Evolutionary conservation across 78 protist genomes (phyloP).

Genomic region (Monosiga brevicollis): DNA sequence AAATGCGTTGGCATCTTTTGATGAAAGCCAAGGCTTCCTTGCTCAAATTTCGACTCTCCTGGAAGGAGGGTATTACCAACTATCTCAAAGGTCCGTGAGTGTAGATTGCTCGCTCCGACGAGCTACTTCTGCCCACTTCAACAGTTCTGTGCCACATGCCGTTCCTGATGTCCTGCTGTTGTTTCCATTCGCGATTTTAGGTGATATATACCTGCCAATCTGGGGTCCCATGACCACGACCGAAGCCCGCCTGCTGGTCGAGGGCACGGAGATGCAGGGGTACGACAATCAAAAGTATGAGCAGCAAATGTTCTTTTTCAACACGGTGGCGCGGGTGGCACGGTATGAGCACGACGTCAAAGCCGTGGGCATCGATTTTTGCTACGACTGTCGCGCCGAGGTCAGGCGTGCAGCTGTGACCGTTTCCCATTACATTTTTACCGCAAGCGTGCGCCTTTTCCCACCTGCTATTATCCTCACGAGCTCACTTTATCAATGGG

Average conservation of each 20-base stretch:
- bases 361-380: constrained; percentile 22
- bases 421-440: constrained; percentile 1
- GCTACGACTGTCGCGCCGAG: constrained; percentile 53
- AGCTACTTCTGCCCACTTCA: too few relatives aligned
- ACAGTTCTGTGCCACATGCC: too few relatives aligned
- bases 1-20: constrained; percentile 10
- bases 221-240: constrained; percentile 54
- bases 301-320: constrained; percentile 43
- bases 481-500: too few relatives aligned
- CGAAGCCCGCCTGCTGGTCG: constrained; percentile 46
- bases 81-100: constrained; percentile 31
- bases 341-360: not conserved
- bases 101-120: too few relatives aligned
- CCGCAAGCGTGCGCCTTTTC: not conserved
- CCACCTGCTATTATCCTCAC: too few relatives aligned
- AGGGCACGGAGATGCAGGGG: not conserved
- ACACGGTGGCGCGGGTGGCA: constrained; percentile 28
- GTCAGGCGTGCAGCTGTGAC: too few relatives aligned
- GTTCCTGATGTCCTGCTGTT: too few relatives aligned
- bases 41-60: constrained; percentile 57
- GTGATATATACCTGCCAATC: constrained; percentile 35
- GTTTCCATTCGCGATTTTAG: too few relatives aligned
- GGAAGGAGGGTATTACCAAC: constrained; percentile 5
- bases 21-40: constrained; percentile 7
- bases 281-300: constrained; percentile 38